Evolutionary conservation across 345 rosid species (phyloP), one percentile per base, ranked within the genome.

Genomic region (Salix viminalis): DNA sequence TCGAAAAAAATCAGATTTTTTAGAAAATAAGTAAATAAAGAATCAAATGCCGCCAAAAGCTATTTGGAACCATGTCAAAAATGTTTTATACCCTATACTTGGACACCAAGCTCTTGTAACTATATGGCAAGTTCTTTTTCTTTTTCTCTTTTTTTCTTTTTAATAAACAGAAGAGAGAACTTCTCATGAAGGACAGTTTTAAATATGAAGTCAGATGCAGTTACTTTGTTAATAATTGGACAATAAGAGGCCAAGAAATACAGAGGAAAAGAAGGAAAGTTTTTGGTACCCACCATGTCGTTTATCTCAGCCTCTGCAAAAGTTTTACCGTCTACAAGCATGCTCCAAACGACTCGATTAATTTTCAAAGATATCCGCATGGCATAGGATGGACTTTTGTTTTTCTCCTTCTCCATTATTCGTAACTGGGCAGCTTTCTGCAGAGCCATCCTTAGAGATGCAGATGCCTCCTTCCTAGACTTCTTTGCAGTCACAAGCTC

Each of bases 251-350:
- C 5, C 66, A 62, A 23, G 15, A 13, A 26, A 62, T 9, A 11
- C 15, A 62, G 15, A 9, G 14, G 9, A 16, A 78, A 61, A 5
- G 52, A 30, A 75, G 14, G 11, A 69, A 67, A 37, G 46, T 21
- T 72, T 79, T 73, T 74, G 80, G n/a, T 56, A 82, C 92, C 82
- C 80, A 96, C 99, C 98, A 96, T 86, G 87, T 96, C 98, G 88
- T 90, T 96, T 84, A 96, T 96, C 91, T 96, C 98, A 67, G 98
- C 96, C 85, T 96, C 99, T 24, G 99, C 99, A 89, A 96, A 93
- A 74, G 98, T 80, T 92, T 96, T 96, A 65, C 97, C 97, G 85
- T 96, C 99, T 72, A 92, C 82, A 79, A 96, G 96, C 99, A 96
- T 96, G 84, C 88, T 89, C 99, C 99, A 96, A 67, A 93, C 98